Evolutionary conservation across 2,329 filamentous ascomycete species (phyloP), one percentile per base, ranked within the genome.

Genomic region (Stagonosporopsis rhizophila): DNA sequence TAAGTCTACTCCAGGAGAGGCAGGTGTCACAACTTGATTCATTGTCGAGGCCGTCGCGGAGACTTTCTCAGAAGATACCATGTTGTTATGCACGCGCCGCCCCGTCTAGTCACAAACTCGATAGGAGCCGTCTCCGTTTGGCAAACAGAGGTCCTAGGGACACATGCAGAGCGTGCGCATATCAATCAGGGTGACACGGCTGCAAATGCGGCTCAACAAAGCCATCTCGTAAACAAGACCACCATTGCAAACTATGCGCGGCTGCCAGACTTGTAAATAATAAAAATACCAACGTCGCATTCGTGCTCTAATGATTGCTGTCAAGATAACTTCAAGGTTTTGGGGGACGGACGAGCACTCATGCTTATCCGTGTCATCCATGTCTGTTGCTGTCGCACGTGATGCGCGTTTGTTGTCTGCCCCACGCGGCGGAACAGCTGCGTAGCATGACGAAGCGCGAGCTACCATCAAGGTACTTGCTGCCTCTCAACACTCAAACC

Each of bases 401-500:
- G 53, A 56, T 46, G 35, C 45, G 57, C 65, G 57, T 64, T 57
- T 56, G 37, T 38, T 39, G 42, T 46, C 9, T 38, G 50, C 64
- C 50, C 64, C 66, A 65, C 65, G 51, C 58, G 55, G 58, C 57
- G 59, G 51, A 44, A 64, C 58, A n/a, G 47, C 42, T 37, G 37
- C 32, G 41, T 44, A 48, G 51, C 59, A 55, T 55, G 61, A 64
- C 53, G 52, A 56, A 52, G 42, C 58, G 25, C 40, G 58, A 65
- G 65, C 61, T 56, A 58, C 66, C 72, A 74, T 71, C 72, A 73
- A 54, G 72, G 72, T 74, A 59, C 70, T 65, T 62, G 46, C 56
- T 49, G 49, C 61, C 60, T 56, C 56, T 60, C 52, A 37, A 51
- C 54, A 41, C 58, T 48, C 56, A 52, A 46, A 45, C 47, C 34